Conservation (phyloP, 2,329 filamentous ascomycete genomes). For the Hypoxylon sp. region DNA sequence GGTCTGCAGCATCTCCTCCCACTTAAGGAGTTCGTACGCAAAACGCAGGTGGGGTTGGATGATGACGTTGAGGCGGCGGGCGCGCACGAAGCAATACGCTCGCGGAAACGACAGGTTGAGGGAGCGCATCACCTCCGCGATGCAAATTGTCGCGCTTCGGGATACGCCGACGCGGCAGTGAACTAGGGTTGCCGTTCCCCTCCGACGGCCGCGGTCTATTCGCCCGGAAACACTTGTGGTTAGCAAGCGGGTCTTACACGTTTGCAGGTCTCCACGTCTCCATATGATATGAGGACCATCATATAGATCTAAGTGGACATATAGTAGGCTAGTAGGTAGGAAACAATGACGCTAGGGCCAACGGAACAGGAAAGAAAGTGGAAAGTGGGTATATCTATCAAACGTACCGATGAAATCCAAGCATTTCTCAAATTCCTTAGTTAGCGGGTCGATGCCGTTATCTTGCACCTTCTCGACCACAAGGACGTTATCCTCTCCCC, state of each 20-base stretch:
- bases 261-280: not conserved
- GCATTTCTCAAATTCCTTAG: constrained; percentile 86
- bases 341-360: constrained; percentile 3
- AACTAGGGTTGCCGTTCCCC: constrained; percentile 88
- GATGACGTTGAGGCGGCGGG: constrained; percentile 93
- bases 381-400: constrained; percentile 12
- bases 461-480: constrained; percentile 91
- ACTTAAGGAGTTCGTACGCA: constrained; percentile 94
- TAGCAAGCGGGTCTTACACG: constrained; percentile 23
- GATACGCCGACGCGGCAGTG: constrained; percentile 98
- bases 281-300: not conserved
- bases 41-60: constrained; percentile 97
- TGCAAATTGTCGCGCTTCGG: constrained; percentile 95
- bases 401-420: constrained; percentile 90
- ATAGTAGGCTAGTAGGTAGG: not conserved
- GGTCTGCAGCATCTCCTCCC: constrained; percentile 83
- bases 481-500: constrained; percentile 84
- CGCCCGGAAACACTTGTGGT: constrained; percentile 1
- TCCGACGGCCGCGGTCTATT: constrained; percentile 81
- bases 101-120: constrained; percentile 86
- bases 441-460: constrained; percentile 95
- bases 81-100: constrained; percentile 96
- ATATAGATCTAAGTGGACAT: not conserved
- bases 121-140: constrained; percentile 96
- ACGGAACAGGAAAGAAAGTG: constrained; percentile 7